These are phyloP conservation scores for Ogataea sp. DNA, from an alignment of 805 yeast genomes.

Conservation along the genomic window DNA sequence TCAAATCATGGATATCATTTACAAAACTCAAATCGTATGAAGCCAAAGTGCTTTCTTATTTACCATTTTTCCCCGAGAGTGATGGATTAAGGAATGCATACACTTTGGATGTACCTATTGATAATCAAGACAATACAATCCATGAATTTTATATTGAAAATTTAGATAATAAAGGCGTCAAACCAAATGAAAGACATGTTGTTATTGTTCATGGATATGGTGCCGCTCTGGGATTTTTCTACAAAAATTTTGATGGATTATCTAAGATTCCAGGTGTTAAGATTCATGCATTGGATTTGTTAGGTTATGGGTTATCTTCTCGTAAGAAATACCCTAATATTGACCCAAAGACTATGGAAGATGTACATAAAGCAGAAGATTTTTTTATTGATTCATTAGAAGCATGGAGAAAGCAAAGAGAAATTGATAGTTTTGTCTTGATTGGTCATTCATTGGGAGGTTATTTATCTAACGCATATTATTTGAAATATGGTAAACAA, in stretches of 20 bases:
- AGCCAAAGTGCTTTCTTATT: constrained; percentile 37
- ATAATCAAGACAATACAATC: constrained; percentile 36
- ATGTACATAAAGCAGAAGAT: constrained; percentile 39
- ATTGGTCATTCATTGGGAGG: constrained; percentile 81
- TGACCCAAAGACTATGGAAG: constrained; percentile 25
- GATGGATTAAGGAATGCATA: constrained; percentile 38
- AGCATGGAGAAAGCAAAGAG: constrained; percentile 47
- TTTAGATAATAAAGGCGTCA: constrained; percentile 19
- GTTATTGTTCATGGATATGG: constrained; percentile 90
- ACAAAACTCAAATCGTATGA: constrained; percentile 23
- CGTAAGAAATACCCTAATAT: constrained; percentile 35
- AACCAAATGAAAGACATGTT: constrained; percentile 30
- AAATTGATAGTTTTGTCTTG: constrained; percentile 45
- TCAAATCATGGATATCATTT: constrained; percentile 18
- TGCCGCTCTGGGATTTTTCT: constrained; percentile 78
- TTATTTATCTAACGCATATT: constrained; percentile 58
- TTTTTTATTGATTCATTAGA: constrained; percentile 57
- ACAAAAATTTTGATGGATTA: constrained; percentile 54
- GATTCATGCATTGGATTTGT: constrained; percentile 61
- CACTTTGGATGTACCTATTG: constrained; percentile 47
- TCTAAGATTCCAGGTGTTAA: constrained; percentile 43
- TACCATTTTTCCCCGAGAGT: constrained; percentile 53
- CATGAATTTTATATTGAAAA: constrained; percentile 64
- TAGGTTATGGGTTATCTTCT: constrained; percentile 66
- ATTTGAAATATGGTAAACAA: constrained; percentile 45